These are phyloP conservation scores for Orobanche coerulescens DNA, from an alignment of 257 asterid species.

Conservation along the genomic window DNA sequence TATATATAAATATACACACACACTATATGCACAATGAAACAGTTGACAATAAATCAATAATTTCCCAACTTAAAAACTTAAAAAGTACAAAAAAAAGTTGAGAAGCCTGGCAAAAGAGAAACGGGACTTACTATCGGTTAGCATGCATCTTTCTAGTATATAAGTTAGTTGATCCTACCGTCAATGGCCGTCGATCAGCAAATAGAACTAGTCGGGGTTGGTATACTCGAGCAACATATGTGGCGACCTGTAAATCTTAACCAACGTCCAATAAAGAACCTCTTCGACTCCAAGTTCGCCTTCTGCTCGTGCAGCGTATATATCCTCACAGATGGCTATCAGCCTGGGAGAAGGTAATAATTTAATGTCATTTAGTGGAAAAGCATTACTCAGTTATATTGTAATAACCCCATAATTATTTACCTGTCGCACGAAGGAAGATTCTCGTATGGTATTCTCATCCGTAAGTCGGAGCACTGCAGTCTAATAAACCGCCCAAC, in stretches of 20 bases:
- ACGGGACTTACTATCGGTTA: neutral
- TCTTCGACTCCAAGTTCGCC: conserved; percentile 99
- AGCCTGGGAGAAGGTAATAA: conserved; percentile 37
- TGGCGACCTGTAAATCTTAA: conserved; percentile 94
- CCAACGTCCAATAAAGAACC: conserved; percentile 89
- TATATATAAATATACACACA: neutral
- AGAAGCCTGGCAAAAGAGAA: conserved; percentile 7
- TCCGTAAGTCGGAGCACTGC: conserved; percentile 93
- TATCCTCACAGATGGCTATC: conserved; percentile 96
- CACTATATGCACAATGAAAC: neutral
- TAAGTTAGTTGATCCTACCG: conserved; percentile 13
- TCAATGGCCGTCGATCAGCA: conserved; percentile 2
- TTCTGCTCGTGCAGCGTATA: conserved; percentile 97
- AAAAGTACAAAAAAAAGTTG: neutral
- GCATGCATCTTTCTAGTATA: conserved; percentile 9
- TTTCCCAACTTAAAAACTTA: conserved; percentile 2
- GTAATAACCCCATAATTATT: neutral
- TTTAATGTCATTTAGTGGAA: neutral
- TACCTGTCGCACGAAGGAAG: conserved; percentile 99
- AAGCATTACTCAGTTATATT: neutral
- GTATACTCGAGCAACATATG: conserved; percentile 96
- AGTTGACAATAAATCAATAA: neutral
- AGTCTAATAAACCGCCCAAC: conserved; percentile 95
- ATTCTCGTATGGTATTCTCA: conserved; percentile 96
- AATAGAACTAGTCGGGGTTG: conserved; percentile 48